Evolutionary conservation across 257 asterid species (phyloP), one percentile per base, ranked within the genome.

Genomic region (Gentiana dahurica): DNA sequence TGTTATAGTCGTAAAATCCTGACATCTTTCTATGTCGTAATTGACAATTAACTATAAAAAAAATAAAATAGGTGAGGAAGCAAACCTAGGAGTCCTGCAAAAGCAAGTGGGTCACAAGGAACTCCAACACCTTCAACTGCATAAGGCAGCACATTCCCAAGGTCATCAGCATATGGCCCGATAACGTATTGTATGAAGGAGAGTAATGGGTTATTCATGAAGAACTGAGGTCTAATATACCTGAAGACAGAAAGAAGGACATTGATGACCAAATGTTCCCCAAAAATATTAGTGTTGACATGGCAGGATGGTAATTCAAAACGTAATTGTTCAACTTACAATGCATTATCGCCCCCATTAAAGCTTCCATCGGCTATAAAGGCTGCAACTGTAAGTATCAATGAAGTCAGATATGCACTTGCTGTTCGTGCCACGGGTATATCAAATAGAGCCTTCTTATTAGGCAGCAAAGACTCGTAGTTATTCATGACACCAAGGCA

Each of bases 81-180:
- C 79, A 62, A 48, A 85, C 97, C 97, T 74, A 89, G 72, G 37
- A 89, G 81, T 36, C 97, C 97, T 45, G 97, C 97, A 67, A 89
- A 89, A 47, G 97, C 97, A 54, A 89, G 95, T 36, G 97, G 97
- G 59, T 89, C 95, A 7, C 82, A 90, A n/a, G 97, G 97, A 61
- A 86, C 97, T 51, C 97, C 97, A 8, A 89, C 87, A 12, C 97
- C 97, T 78, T 83, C 89, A 59, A 89, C 97, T 9, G 97, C 97
- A 64, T 85, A 81, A 3, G 97, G 97, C 44, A 89, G 76, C 67
- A 89, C 94, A 44, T 83, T 86, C 37, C 94, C 95, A 36, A 89
- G 86, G 66, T 89, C 95, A 41, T 89, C 97, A 2, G 94, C 53
- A 65, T 89, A 89, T 15, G 97, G 95, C 48, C 97, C 95, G 4